Evolutionary conservation across 2,329 filamentous ascomycete species (phyloP).

Genomic region (Colletotrichum sp.): DNA sequence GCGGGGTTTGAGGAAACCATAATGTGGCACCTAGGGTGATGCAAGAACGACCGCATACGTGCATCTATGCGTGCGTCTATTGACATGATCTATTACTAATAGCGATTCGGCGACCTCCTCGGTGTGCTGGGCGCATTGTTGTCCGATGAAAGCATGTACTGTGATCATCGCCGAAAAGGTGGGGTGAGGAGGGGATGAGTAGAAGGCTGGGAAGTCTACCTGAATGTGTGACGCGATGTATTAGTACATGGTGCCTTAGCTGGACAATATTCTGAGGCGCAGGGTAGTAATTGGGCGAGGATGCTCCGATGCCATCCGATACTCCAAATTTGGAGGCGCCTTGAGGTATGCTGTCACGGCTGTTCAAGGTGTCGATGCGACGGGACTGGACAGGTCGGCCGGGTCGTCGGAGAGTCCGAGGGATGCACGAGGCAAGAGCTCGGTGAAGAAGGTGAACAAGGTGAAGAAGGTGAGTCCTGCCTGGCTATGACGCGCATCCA

Average conservation of each 20-base stretch:
- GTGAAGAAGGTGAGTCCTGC: not conserved
- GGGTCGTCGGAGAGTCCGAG: not conserved
- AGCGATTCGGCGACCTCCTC: not conserved
- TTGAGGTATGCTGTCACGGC: not conserved
- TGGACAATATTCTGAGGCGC: not conserved
- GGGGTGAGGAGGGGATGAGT: not conserved
- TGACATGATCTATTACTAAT: not conserved
- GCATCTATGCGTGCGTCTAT: not conserved
- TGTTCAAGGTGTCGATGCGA: not conserved
- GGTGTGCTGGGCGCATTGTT: not conserved
- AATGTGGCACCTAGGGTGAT: not conserved
- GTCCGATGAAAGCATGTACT: not conserved
- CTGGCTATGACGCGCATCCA: slow-evolving; percentile 7
- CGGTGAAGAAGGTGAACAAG: not conserved
- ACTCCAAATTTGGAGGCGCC: not conserved
- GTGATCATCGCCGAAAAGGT: not conserved
- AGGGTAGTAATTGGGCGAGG: not conserved
- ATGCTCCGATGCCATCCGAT: not conserved
- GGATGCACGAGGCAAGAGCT: not conserved
- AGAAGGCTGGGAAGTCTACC: not conserved
- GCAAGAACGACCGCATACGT: not conserved
- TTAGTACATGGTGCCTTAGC: not conserved
- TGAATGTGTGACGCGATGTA: not conserved
- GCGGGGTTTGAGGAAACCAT: not conserved
- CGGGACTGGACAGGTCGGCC: not conserved